phyloP scores from a whole-genome alignment of 164 flowering plant genomes.

The Magnolia officinalis region DNA sequence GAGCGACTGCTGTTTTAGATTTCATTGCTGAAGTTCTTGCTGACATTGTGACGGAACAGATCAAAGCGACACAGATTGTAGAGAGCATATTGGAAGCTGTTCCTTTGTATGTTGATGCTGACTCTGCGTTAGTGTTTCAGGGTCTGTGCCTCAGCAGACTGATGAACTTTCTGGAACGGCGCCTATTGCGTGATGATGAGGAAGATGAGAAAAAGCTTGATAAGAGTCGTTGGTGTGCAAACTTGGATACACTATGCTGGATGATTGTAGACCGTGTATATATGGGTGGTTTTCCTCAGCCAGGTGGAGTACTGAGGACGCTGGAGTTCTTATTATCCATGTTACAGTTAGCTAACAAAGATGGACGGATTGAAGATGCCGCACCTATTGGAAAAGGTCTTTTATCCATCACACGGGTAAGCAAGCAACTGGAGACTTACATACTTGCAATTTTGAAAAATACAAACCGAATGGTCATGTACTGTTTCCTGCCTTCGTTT shows the following conservation, averaged over 20 bases:
- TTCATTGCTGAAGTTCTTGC: conserved; percentile 93
- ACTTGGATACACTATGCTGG: conserved; percentile 85
- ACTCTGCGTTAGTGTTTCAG: conserved; percentile 79
- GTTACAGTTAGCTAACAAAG: conserved; percentile 93
- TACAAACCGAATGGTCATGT: conserved; percentile 86
- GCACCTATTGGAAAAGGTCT: conserved; percentile 74
- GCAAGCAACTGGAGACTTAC: conserved; percentile 84
- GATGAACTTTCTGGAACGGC: conserved; percentile 92
- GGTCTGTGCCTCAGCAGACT: conserved; percentile 90
- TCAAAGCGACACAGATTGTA: conserved; percentile 62
- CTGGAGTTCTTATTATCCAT: conserved; percentile 91
- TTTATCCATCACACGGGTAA: conserved; percentile 83
- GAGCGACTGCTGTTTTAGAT: conserved; percentile 91
- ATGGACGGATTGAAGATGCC: conserved; percentile 89
- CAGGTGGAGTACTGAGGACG: conserved; percentile 64
- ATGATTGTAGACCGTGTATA: conserved; percentile 95
- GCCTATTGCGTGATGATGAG: conserved; percentile 96
- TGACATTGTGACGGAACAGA: conserved; percentile 80
- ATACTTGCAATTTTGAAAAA: conserved; percentile 84
- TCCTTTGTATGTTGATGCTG: conserved; percentile 76
- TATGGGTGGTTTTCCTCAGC: conserved; percentile 96
- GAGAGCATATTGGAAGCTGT: conserved; percentile 79
- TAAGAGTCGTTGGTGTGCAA: conserved; percentile 83
- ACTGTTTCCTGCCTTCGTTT: conserved; percentile 93
- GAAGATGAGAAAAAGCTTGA: conserved; percentile 89